Base-by-base conservation (phyloP, 2,329 filamentous ascomycete genomes). In the Xylariaceae sp. region DNA sequence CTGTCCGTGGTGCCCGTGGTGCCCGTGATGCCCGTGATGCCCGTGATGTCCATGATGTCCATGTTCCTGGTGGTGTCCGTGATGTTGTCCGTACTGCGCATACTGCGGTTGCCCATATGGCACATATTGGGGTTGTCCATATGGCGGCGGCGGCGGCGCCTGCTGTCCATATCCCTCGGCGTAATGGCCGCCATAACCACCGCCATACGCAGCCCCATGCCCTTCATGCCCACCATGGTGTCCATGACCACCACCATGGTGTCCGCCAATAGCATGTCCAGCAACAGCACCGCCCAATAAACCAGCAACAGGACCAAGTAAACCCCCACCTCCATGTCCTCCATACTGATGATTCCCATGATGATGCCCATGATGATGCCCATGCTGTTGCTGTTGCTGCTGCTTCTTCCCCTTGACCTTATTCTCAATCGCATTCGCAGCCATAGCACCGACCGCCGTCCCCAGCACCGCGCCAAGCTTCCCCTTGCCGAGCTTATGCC, bases 401-500 rank as follows among this genome's bases (percentile, higher is more conserved):
- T 31, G 27, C 8, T 31, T 68, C 8, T 68, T 55, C 19, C 68
- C 67, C 65, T 73, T 68, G 6, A 74, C 41, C 53, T 76, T 74
- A 50, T 74, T 63, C 64, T 77, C 76, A 39, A 81, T 64, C 19
- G 75, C 68, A 60, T 83, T 83, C 6, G 80, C 80, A 2, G 75
- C 77, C 9, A 82, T 72, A 0, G 79, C 80, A 29, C 81, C 81
- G 8, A 75, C 77, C 1, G 80, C 73, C 6, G 75, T 70, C 0
- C 80, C 80, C 1, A 76, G 72, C 4, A 82, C 61, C 1, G 80
- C 79, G 29, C 78, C 78, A 37, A 84, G 64, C 47, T 76, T 70
- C 5, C 80, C 79, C 51, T 78, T 78, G 26, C 80, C 79, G 8
- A 79, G 65, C 66, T 83, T 77, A 64, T 82, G 76, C 0, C 76